These are phyloP conservation scores for Vickermania spadyakhi DNA, from an alignment of 208 protist species.

Conservation along the genomic window DNA sequence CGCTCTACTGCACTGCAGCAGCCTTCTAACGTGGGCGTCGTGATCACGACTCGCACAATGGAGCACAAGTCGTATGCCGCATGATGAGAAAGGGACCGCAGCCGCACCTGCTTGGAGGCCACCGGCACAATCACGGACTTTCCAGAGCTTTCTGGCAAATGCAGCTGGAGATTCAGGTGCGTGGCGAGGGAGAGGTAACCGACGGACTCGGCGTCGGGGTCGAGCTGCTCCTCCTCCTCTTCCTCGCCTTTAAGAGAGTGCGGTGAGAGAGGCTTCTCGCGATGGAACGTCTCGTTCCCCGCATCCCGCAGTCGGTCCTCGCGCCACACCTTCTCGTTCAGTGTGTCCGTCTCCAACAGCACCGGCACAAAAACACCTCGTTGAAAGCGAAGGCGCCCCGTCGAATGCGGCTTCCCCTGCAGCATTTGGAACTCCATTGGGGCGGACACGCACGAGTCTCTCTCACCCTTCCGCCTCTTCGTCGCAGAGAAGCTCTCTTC, in stretches of 20 bases:
- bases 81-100: conserved; percentile 28
- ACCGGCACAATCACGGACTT: conserved; percentile 4
- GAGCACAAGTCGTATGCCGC: conserved; percentile 34
- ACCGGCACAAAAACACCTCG: conserved; percentile 37
- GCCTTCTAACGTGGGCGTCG: conserved; percentile 7
- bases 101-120: conserved; percentile 17
- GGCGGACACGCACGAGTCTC: neutral
- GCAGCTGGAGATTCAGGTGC: conserved; percentile 23
- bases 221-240: conserved; percentile 4
- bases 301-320: conserved; percentile 10
- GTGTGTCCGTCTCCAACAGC: conserved; percentile 33
- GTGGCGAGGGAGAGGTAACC: conserved; percentile 16
- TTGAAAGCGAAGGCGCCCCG: conserved; percentile 11
- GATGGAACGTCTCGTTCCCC: neutral
- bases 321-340: conserved; percentile 10
- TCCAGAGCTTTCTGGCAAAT: neutral
- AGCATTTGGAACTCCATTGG: neutral
- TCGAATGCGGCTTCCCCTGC: neutral
- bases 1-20: conserved; percentile 1
- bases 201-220: neutral
- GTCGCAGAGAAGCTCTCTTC: neutral
- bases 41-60: conserved; percentile 28
- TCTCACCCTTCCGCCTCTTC: too few species aligned
- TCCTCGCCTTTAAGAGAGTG: conserved; percentile 8
- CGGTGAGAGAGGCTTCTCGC: neutral